These are phyloP conservation scores for Schrenkiella parvula DNA, from an alignment of 345 rosid species.

Conservation along the genomic window DNA sequence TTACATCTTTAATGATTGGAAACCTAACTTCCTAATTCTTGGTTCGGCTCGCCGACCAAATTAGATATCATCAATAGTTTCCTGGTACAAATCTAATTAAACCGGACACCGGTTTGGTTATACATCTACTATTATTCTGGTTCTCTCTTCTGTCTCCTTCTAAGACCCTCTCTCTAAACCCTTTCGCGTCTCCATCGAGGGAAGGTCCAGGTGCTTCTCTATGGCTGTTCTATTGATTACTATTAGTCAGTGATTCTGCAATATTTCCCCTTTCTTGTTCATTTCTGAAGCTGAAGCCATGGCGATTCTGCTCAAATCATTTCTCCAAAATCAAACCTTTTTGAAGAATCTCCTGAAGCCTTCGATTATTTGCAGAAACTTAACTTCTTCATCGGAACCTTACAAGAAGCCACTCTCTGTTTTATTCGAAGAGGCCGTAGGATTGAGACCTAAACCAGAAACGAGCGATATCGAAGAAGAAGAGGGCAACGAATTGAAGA, in stretches of 20 bases:
- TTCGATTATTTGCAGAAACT: constrained; percentile 15
- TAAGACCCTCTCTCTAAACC: constrained; percentile 3
- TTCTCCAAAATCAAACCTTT: constrained; percentile 31
- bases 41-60: neutral
- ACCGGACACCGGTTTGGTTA: constrained; percentile 10
- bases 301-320: constrained; percentile 32
- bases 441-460: constrained; percentile 39
- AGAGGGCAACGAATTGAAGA: constrained; percentile 28
- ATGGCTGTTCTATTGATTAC: neutral
- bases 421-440: constrained; percentile 54
- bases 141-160: neutral
- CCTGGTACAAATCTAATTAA: neutral
- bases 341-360: constrained; percentile 8
- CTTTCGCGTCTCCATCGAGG: neutral
- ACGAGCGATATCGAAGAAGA: constrained; percentile 20
- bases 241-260: neutral
- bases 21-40: neutral
- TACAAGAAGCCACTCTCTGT: constrained; percentile 37
- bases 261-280: neutral
- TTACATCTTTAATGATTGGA: neutral
- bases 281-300: neutral
- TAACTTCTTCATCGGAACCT: constrained; percentile 18
- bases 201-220: constrained; percentile 5
- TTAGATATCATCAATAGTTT: neutral
- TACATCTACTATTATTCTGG: neutral